Percentiles rank a stretch among this genome's conserved stretches.
phyloP scores from a whole-genome alignment of 345 rosid genomes.

The Citrus inodora region DNA sequence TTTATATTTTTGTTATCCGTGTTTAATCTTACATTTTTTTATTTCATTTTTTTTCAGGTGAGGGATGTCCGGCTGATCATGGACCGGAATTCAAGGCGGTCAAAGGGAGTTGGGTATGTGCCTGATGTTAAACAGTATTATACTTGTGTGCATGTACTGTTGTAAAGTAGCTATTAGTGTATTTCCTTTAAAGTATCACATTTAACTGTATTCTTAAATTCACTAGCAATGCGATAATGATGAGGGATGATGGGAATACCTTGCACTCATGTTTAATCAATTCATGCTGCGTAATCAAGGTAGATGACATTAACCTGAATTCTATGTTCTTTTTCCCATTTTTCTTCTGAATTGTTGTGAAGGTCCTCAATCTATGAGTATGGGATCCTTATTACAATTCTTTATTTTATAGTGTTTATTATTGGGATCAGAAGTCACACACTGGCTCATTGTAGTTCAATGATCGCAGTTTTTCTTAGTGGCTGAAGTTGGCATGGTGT shows the following conservation, averaged over 20 bases:
- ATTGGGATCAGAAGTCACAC: slow-evolving; percentile 7
- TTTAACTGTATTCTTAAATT: slow-evolving; percentile 93
- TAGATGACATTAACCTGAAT: slow-evolving; percentile 85
- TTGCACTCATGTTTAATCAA: slow-evolving; percentile 96
- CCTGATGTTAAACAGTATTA: slow-evolving; percentile 11
- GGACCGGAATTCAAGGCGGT: slow-evolving; percentile 94
- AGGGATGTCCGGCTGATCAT: slow-evolving; percentile 96
- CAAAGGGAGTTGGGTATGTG: slow-evolving; percentile 98
- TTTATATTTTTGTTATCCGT: not conserved
- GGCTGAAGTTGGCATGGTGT: slow-evolving; percentile 13
- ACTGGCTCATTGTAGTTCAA: slow-evolving; percentile 4
- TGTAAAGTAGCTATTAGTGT: slow-evolving; percentile 43
- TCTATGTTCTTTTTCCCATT: slow-evolving; percentile 33
- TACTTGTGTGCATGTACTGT: slow-evolving; percentile 29
- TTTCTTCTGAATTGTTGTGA: slow-evolving; percentile 31
- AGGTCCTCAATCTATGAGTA: slow-evolving; percentile 26
- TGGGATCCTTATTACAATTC: slow-evolving; percentile 25
- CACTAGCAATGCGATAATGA: slow-evolving; percentile 97
- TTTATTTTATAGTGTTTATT: slow-evolving; percentile 13
- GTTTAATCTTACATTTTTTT: slow-evolving; percentile 10
- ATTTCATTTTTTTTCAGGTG: slow-evolving; percentile 52
- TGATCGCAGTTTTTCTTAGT: slow-evolving; percentile 7
- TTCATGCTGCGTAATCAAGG: slow-evolving; percentile 85
- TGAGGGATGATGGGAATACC: slow-evolving; percentile 95
- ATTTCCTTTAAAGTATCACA: slow-evolving; percentile 64